Evolutionary conservation across 352 stramenopile genomes (phyloP).

Genomic region (Pythium utonaiense): DNA sequence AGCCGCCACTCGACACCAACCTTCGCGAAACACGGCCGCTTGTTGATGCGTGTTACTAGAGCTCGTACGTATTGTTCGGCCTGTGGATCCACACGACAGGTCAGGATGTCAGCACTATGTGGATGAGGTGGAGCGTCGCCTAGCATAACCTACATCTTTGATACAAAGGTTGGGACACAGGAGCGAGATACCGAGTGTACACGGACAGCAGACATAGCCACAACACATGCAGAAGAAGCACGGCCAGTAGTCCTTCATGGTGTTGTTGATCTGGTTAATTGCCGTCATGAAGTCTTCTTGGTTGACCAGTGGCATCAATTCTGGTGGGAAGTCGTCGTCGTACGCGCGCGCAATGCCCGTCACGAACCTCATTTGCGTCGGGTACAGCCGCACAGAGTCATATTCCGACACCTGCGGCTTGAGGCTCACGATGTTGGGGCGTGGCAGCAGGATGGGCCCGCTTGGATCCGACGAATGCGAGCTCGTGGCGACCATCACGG

Average conservation of each 20-base stretch:
- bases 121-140: no score
- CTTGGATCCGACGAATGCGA: slow-evolving; percentile 14
- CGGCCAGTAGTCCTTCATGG: slow-evolving; percentile 78
- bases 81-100: slow-evolving; percentile 19
- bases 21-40: slow-evolving; percentile 51
- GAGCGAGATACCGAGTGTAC: slow-evolving; percentile 60
- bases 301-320: slow-evolving; percentile 49
- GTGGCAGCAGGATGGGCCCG: slow-evolving; percentile 11
- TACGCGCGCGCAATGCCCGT: slow-evolving; percentile 67
- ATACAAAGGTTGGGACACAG: slow-evolving; percentile 74
- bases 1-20: slow-evolving; percentile 59
- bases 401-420: slow-evolving; percentile 27
- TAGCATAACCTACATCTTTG: slow-evolving; percentile 42
- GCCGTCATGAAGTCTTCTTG: slow-evolving; percentile 62
- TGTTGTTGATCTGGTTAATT: slow-evolving; percentile 87
- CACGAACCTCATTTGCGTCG: slow-evolving; percentile 62
- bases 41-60: slow-evolving; percentile 58
- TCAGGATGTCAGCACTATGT: no score
- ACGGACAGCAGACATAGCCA: slow-evolving; percentile 64
- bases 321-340: slow-evolving; percentile 64
- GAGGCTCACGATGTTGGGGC: not conserved
- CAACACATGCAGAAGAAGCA: slow-evolving; percentile 70
- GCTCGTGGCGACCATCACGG: slow-evolving; percentile 26
- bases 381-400: slow-evolving; percentile 43
- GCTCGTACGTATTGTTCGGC: slow-evolving; percentile 67